Evolutionary conservation across 2,329 filamentous ascomycete species (phyloP), one percentile per base, ranked within the genome.

Genomic region (Fusarium anthophilum): DNA sequence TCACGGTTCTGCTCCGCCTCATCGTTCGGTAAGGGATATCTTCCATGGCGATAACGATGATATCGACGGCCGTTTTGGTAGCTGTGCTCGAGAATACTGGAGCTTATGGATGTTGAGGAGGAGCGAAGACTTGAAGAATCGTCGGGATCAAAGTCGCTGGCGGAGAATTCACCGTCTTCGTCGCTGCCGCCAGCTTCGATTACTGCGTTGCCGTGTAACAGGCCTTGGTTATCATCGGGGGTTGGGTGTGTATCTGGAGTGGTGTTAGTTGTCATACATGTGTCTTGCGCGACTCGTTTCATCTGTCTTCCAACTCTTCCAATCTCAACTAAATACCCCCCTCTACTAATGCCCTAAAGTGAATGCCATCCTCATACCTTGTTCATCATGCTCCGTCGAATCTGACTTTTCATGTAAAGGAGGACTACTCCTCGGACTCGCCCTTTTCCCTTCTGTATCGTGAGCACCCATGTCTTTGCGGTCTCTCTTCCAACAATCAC

Each of bases 11-110:
- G 83, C 62, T 84, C 83, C 7, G 70, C 71, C 61, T 84, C 82
- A 37, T 84, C 83, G 51, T 84, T 84, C 12, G 83, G 83, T n/a
- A 84, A 76, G 0, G 82, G 82, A 45, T 84, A 84, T n/a, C 82
- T 76, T 12, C 82, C 81, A 61, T 84, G 80, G 10, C 80, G 78
- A 50, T 82, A 82, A 54, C 80, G 79, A 45, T 84, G 82, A 55
- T 84, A 84, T 13, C 82, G 78, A 2, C 82, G 78, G 0, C 82
- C 82, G 55, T 83, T 81, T 35, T 80, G 51, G 47, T 75, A 84
- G 63, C 69, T 80, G 53, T 84, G 81, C 24, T 80, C 75, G 55
- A 78, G 78, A 20, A 83, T 79, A 59, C 80, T 82, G 9, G 82
- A 82, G 20, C 61, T 75, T 41, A 83, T 50, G 11, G 80, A 80